Evolutionary conservation across 2,329 filamentous ascomycete species (phyloP), one percentile per base, ranked within the genome.

Genomic region (Acrocalymma vagum): DNA sequence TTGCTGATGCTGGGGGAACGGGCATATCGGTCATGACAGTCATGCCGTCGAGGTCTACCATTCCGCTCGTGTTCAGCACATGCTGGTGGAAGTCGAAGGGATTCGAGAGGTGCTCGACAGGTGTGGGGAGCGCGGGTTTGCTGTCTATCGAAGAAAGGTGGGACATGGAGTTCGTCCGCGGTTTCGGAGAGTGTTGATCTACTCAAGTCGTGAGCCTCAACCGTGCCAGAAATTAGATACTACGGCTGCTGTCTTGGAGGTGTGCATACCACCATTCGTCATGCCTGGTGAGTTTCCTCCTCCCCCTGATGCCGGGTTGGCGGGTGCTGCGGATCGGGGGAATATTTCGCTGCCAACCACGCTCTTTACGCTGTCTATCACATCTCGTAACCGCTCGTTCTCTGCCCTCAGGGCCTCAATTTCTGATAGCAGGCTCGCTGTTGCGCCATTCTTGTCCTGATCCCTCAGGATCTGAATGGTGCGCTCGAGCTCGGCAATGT

Each of bases 401-500:
- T 69, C 64, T 10, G 55, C 46, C 33, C 64, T 51, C 10, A 69
- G 34, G 3, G 33, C 40, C 14, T 67, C 62, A 23, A 68, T 67
- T 26, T 68, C 64, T 4, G 52, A 53, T 2, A 69, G 45, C 6
- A 69, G 33, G 27, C 53, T 65, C 14, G 60, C 51, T 13, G 62
- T 67, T 3, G 59, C 57, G 10, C 58, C 62, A 51, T 65, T 64
- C 20, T 55, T 44, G 29, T 69, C 65, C 34, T 68, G 62, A 15
- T 63, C 53, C 18, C 59, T 41, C 6, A 69, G 42, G n/a, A 68
- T 65, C 34, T 65, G 52, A 17, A 68, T 67, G 3, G 64, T 67
- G 18, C 63, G 58, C 36, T 68, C 64, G 3, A 69, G 55, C 31
- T 69, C 64, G 7, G 65, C 64, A 32, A 69, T 69, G 15, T 68